Evolutionary conservation across 352 stramenopile species (phyloP).

Genomic region (Pilasporangium apinafurcum): DNA sequence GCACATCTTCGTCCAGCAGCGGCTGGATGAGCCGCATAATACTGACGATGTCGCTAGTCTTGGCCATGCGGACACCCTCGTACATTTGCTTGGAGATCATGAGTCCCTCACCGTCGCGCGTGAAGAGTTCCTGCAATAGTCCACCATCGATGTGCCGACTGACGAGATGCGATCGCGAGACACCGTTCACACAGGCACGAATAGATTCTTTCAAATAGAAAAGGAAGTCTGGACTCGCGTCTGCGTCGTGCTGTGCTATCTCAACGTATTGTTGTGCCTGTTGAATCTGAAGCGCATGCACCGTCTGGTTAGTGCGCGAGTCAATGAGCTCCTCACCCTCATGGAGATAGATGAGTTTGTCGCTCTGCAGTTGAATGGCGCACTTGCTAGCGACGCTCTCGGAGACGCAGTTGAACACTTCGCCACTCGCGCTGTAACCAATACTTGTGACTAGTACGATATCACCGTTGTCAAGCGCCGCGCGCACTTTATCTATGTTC

Average conservation of each 20-base stretch:
- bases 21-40: slow-evolving; percentile 87
- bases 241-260: slow-evolving; percentile 39
- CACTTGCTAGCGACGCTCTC: slow-evolving; percentile 87
- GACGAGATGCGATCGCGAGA: slow-evolving; percentile 82
- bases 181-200: slow-evolving; percentile 74
- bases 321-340: slow-evolving; percentile 85
- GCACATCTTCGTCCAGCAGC: slow-evolving; percentile 80
- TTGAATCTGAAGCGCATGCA: slow-evolving; percentile 75
- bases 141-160: slow-evolving; percentile 83
- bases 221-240: slow-evolving; percentile 64
- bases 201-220: slow-evolving; percentile 85
- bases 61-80: slow-evolving; percentile 91
- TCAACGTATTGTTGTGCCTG: slow-evolving; percentile 82
- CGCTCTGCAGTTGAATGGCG: slow-evolving; percentile 68
- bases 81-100: slow-evolving; percentile 98
- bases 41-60: slow-evolving; percentile 88
- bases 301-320: slow-evolving; percentile 67
- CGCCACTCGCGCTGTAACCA: slow-evolving; percentile 92
- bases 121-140: slow-evolving; percentile 97
- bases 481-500: slow-evolving; percentile 89
- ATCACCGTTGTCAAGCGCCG: slow-evolving; percentile 90
- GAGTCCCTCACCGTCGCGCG: slow-evolving; percentile 93
- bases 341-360: slow-evolving; percentile 89
- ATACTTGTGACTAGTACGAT: slow-evolving; percentile 96
- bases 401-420: slow-evolving; percentile 90